Percentiles rank a stretch among this genome's conserved stretches.
These are phyloP conservation scores for Begonia peltatifolia DNA, from an alignment of 306 rosid genomes.

Conservation along the genomic window DNA sequence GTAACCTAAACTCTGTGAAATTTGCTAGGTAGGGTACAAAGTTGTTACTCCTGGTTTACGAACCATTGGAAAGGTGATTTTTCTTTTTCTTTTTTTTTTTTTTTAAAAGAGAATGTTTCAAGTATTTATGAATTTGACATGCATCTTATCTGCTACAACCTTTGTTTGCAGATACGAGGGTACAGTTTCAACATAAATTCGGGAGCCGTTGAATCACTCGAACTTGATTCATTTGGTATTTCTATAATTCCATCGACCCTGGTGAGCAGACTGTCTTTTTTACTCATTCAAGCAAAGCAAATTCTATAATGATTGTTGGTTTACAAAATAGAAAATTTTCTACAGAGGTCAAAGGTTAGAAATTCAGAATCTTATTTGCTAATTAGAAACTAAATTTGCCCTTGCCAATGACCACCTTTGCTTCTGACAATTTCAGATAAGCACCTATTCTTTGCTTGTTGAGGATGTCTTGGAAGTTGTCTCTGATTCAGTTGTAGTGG, in stretches of 20 bases:
- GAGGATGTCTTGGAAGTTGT: slow-evolving; percentile 83
- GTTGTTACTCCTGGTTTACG: slow-evolving; percentile 77
- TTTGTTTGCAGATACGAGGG: slow-evolving; percentile 57
- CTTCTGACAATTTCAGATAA: slow-evolving; percentile 38
- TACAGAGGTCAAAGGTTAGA: too few species aligned
- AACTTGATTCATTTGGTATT: slow-evolving; percentile 86
- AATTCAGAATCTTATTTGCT: too few species aligned
- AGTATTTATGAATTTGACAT: background rate
- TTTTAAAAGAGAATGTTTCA: slow-evolving; percentile 1
- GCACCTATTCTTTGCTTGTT: slow-evolving; percentile 79
- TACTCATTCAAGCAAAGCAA: background rate
- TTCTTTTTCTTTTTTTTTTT: background rate
- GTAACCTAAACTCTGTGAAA: slow-evolving; percentile 14
- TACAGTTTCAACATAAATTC: slow-evolving; percentile 76
- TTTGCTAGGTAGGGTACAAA: slow-evolving; percentile 83
- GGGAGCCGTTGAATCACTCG: slow-evolving; percentile 75
- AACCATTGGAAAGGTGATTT: slow-evolving; percentile 63
- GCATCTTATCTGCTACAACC: background rate
- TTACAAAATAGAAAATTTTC: too few species aligned
- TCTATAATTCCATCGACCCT: slow-evolving; percentile 81
- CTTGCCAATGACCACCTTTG: background rate
- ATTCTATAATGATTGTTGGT: background rate
- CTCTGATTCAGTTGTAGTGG: slow-evolving; percentile 64
- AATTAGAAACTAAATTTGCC: too few species aligned
- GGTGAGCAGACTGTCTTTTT: slow-evolving; percentile 31